phyloP scores from a whole-genome alignment of 1,284 basidiomycete species.

The Tetrapyrgos nigripes region DNA sequence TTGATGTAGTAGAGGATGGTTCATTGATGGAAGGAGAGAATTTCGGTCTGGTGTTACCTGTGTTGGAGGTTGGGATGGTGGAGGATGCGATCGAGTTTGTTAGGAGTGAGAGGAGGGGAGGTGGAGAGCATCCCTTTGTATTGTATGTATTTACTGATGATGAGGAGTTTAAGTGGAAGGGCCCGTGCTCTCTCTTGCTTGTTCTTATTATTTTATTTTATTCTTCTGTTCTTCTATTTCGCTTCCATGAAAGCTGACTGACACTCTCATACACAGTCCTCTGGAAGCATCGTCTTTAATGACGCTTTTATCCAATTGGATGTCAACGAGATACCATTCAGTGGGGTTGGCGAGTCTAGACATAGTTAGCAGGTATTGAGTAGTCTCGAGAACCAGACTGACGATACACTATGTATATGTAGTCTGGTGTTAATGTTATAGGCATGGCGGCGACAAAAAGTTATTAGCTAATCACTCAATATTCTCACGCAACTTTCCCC shows the following conservation, averaged over 20 bases:
- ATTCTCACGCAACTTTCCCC: too few species aligned
- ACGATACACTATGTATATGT: too few species aligned
- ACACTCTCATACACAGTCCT: too few species aligned
- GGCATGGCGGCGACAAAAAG: too few species aligned
- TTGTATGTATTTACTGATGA: constrained; percentile 56
- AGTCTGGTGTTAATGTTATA: too few species aligned
- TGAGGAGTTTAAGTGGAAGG: constrained; percentile 42
- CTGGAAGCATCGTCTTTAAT: constrained; percentile 58
- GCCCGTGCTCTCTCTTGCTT: constrained; percentile 32
- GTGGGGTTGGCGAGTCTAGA: constrained; percentile 55
- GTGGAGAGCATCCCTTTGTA: constrained; percentile 54
- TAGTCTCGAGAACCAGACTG: too few species aligned
- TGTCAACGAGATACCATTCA: constrained; percentile 53
- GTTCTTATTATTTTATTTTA: neutral
- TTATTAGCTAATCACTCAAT: too few species aligned
- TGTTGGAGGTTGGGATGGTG: constrained; percentile 62
- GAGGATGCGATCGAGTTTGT: constrained; percentile 61
- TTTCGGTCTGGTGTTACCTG: constrained; percentile 73
- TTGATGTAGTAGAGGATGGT: constrained; percentile 54
- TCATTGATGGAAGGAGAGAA: constrained; percentile 66
- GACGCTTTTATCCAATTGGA: too few species aligned
- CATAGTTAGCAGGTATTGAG: constrained; percentile 53
- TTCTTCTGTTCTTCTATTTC: neutral
- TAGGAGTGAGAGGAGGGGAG: constrained; percentile 48
- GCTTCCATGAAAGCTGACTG: constrained; percentile 53